phyloP scores from a whole-genome alignment of 1,284 basidiomycete species.

The Trametes pubescens region DNA sequence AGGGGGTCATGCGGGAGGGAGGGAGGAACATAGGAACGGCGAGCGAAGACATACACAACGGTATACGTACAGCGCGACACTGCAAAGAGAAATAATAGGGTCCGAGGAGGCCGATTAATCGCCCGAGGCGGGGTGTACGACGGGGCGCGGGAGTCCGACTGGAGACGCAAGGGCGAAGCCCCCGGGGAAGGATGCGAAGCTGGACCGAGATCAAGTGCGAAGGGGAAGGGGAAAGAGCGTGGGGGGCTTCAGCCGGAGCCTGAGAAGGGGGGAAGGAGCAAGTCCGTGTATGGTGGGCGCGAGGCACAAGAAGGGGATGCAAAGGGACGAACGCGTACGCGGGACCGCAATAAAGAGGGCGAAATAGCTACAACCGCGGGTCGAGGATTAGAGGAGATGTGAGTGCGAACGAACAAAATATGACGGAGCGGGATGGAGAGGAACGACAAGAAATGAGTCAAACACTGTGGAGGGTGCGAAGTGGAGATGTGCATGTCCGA shows the following conservation, averaged over 20 bases:
- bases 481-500: constrained; percentile 17
- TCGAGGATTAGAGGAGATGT: constrained; percentile 3
- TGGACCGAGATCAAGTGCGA: background rate
- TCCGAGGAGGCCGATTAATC: constrained; percentile 25
- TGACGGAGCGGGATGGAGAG: background rate
- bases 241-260: background rate
- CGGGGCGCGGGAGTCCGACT: background rate
- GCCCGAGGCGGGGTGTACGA: background rate
- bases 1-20: background rate
- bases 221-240: constrained; percentile 10
- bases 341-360: constrained; percentile 10
- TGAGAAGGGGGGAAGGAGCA: background rate
- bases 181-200: background rate
- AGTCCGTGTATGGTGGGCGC: constrained; percentile 16
- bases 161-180: background rate
- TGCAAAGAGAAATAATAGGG: constrained; percentile 12
- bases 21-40: background rate
- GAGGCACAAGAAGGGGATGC: background rate
- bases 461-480: background rate
- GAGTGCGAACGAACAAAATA: constrained; percentile 5
- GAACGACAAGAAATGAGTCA: background rate
- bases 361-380: constrained; percentile 13
- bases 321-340: background rate
- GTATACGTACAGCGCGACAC: constrained; percentile 25
- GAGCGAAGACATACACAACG: constrained; percentile 5